Evolutionary conservation across 768 basidiomycete genomes (phyloP), one percentile per base, ranked within the genome.

Genomic region (Russula compacta): DNA sequence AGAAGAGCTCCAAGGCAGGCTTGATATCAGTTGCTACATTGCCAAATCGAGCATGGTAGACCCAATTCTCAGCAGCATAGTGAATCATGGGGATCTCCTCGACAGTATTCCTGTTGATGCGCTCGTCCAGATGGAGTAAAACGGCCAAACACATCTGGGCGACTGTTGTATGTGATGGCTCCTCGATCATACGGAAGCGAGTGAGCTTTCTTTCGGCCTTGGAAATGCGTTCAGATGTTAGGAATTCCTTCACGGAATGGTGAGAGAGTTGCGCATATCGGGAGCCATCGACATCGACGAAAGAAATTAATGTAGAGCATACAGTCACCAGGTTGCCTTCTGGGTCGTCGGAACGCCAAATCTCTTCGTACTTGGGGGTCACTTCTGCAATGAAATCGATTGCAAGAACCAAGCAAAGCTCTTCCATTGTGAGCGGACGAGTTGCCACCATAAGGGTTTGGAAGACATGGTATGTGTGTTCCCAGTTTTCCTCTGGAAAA

Each of bases 401-500:
- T 32, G 59, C 59, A 40, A 60, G 59, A 24, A 60, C 46, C 29
- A 53, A 39, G 35, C 52, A 53, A 19, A 60, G 59, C 19, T 60
- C 59, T 6, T 60, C 59, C 44, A 54, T 42, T 1, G 51, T 53
- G 24, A 60, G 59, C n/a, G 53, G 59, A 9, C 59, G 59, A 7
- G 53, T 60, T 6, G 59, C 51, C 29, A 53, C 51, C 53, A 54
- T 47, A 7, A 60, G 44, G 17, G 44, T 48, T 6, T 60, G 35
- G 29, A 60, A 60, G 36, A 39, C 51, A 21, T 54, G 59, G 44
- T 53, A 42, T 8, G 59, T 54, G 40, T 53, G 59, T 48, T 53
- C 52, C 59, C 59, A 60, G 19, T 60, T 60, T 54, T 60, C 59
- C 32, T 60, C 59, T 11, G 51, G 44, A 17, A 60, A 14, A 33